Base-by-base conservation (phyloP, 2,329 filamentous ascomycete genomes). In the Penicillium sclerotiorum region DNA sequence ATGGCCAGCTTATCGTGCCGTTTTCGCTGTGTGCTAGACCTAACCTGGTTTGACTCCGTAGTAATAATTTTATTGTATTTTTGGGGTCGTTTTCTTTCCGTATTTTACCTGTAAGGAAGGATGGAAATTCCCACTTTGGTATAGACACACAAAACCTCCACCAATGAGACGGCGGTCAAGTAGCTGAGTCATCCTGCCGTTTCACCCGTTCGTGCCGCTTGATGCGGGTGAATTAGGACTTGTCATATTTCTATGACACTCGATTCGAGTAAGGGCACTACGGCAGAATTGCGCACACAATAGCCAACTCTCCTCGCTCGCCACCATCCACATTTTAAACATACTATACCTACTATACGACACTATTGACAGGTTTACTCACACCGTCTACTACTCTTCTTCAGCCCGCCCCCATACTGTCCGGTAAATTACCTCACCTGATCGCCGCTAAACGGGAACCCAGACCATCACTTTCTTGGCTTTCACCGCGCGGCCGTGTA, bases 401-500 rank as follows among this genome's bases (percentile, higher is more conserved):
- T n/a, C n/a, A n/a, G n/a, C 18, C 27, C 17, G 20, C 18, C 8
- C 28, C 18, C 18, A 2, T 28, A 32, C n/a, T n/a, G 27, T 15
- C 11, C 3, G 18, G 22, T 18, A 18, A 9, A 36, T 36, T 36
- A 43, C 18, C n/a, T n/a, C n/a, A n/a, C n/a, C 38, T 46, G 43
- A 46, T 46, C 43, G 43, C 46, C 46, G 36, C 46, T 41, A 47
- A 41, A 18, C n/a, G 35, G 18, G 30, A 30, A 47, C 45, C 45
- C 36, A 47, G 36, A 47, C 49, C 51, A 54, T 47, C 47, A 21
- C 20, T 36, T 43, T 55, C 58, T 62, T 62, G 57, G 59, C 56
- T 60, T 49, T 46, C 50, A 48, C 52, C 46, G 41, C 47, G 52
- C 48, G 52, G 50, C 44, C 55, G 62, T 57, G 66, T 68, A 67